Conservation (phyloP, 345 rosid species). For the Eucalyptus regnans region DNA sequence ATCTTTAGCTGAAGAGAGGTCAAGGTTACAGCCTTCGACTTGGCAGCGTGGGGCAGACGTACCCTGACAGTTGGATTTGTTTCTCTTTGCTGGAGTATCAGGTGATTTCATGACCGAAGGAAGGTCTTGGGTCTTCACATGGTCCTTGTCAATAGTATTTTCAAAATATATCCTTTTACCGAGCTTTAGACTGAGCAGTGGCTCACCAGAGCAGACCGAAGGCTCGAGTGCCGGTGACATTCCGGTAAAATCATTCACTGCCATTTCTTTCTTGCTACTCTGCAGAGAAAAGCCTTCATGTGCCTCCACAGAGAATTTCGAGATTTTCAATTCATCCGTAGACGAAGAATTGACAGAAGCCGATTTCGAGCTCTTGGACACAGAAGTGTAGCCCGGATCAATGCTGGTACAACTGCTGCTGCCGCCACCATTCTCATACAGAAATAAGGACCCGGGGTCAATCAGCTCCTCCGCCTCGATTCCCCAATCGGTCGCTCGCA, state of each 20-base stretch:
- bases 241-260: slow-evolving; percentile 5
- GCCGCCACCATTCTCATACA: slow-evolving; percentile 23
- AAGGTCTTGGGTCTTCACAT: slow-evolving; percentile 23
- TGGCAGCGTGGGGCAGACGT: slow-evolving; percentile 38
- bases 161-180: slow-evolving; percentile 68
- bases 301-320: slow-evolving; percentile 28
- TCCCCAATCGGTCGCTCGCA: slow-evolving; percentile 43
- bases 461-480: slow-evolving; percentile 50
- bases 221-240: slow-evolving; percentile 39
- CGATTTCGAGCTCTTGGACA: slow-evolving; percentile 65
- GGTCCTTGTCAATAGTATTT: slow-evolving; percentile 40
- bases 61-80: slow-evolving; percentile 37
- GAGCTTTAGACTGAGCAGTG: slow-evolving; percentile 67
- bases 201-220: slow-evolving; percentile 65
- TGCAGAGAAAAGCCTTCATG: slow-evolving; percentile 29
- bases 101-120: slow-evolving; percentile 25
- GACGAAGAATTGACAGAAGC: slow-evolving; percentile 61
- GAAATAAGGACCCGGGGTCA: slow-evolving; percentile 47
- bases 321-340: slow-evolving; percentile 28
- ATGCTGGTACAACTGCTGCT: slow-evolving; percentile 51
- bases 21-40: slow-evolving; percentile 80
- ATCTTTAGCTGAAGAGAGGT: slow-evolving; percentile 74
- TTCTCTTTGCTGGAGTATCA: slow-evolving; percentile 46
- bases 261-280: slow-evolving; percentile 20
- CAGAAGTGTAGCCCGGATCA: slow-evolving; percentile 48